These are phyloP conservation scores for Lentinula lateritia DNA, from an alignment of 768 basidiomycete species.

Conservation along the genomic window DNA sequence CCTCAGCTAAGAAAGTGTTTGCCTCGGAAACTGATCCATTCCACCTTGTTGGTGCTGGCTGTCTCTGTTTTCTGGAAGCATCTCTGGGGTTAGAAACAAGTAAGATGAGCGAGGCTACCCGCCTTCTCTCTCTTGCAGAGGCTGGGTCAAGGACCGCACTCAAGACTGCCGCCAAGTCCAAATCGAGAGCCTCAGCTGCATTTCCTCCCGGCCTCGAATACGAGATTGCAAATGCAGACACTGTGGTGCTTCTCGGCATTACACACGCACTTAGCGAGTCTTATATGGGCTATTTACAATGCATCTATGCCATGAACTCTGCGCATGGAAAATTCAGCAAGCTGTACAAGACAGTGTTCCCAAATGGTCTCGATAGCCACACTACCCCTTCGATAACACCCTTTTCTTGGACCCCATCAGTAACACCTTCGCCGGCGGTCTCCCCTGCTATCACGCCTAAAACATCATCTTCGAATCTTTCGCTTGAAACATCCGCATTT, in stretches of 20 bases:
- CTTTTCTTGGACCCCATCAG: constrained; percentile 25
- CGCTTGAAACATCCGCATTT: constrained; percentile 6
- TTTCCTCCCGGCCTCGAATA: constrained; percentile 49
- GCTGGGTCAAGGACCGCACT: constrained; percentile 51
- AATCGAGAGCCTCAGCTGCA: constrained; percentile 28
- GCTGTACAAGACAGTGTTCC: constrained; percentile 64
- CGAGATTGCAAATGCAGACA: constrained; percentile 73
- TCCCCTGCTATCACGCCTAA: constrained; percentile 9
- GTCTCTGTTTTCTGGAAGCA: constrained; percentile 70
- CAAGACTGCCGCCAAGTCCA: constrained; percentile 18
- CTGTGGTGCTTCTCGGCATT: constrained; percentile 63
- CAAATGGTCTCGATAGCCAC: constrained; percentile 46
- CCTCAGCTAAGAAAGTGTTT: constrained; percentile 47
- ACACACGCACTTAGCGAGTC: constrained; percentile 72
- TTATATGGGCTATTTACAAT: constrained; percentile 75
- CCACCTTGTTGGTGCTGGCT: constrained; percentile 67
- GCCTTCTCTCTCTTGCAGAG: constrained; percentile 52
- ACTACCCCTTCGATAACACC: constrained; percentile 30
- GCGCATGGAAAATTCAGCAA: constrained; percentile 75
- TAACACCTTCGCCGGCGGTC: constrained; percentile 12
- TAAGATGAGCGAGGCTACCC: constrained; percentile 59
- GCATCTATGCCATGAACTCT: constrained; percentile 41
- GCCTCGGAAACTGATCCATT: constrained; percentile 45
- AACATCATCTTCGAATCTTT: constrained; percentile 12
- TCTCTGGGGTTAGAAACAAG: constrained; percentile 77